phyloP scores from a whole-genome alignment of 2,329 filamentous ascomycete genomes.

The Amesomyces nigricolor region DNA sequence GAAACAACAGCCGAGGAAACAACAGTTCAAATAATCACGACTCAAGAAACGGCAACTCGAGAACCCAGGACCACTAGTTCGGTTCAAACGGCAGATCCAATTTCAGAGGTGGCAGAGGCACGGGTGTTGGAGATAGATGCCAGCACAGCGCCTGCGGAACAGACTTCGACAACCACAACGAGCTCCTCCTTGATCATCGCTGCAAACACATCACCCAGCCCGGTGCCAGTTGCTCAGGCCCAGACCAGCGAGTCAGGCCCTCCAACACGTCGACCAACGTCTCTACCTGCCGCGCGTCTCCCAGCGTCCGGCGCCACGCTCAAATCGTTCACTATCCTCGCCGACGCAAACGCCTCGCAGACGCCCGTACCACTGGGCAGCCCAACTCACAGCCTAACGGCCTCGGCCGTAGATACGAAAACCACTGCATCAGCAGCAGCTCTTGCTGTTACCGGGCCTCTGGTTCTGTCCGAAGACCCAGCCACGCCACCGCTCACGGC shows the following conservation, averaged over 20 bases:
- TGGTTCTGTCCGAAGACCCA: conserved; percentile 12
- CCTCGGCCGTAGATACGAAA: conserved; percentile 20
- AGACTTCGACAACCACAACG: conserved; percentile 35
- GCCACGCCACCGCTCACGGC: conserved; percentile 21
- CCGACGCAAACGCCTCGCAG: conserved; percentile 15
- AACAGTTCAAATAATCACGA: too few species aligned
- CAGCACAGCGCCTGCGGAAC: conserved; percentile 16
- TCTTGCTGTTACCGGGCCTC: conserved; percentile 10
- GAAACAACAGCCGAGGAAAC: too few species aligned
- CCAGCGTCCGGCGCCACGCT: conserved; percentile 18
- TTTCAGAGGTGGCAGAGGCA: conserved; percentile 16
- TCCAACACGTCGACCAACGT: conserved; percentile 3
- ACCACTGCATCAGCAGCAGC: conserved; percentile 14
- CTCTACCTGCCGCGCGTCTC: conserved; percentile 16
- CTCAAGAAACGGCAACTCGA: conserved; percentile 3
- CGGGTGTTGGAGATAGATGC: conserved; percentile 17
- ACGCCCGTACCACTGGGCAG: conserved; percentile 29
- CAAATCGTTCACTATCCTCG: conserved; percentile 22
- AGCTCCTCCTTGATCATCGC: conserved; percentile 28
- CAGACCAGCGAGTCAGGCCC: conserved; percentile 11
- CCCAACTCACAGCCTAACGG: conserved; percentile 35
- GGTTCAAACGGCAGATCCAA: conserved; percentile 9
- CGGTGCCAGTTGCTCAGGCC: conserved; percentile 22
- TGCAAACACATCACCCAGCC: conserved; percentile 13
- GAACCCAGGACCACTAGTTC: conserved; percentile 17